phyloP scores from a whole-genome alignment of 257 asterid genomes.

The Fraxinus cuspidata region DNA sequence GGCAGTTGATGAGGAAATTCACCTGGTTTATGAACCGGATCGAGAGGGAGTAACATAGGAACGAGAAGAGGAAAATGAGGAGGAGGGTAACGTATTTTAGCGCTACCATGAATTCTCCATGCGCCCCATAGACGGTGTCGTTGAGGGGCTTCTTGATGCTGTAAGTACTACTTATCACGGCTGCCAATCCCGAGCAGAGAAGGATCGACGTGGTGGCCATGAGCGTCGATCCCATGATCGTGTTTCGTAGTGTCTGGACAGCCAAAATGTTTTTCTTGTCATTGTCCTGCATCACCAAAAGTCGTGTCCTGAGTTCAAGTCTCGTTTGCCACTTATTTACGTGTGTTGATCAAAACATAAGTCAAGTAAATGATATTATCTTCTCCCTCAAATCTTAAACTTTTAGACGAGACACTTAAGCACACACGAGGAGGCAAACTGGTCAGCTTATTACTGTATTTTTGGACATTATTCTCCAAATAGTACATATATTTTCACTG shows the following conservation, averaged over 20 bases:
- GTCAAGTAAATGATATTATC: too few relatives aligned
- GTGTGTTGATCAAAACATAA: background rate
- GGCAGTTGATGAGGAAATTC: conserved; percentile 79
- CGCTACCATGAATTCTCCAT: conserved; percentile 90
- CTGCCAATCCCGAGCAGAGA: conserved; percentile 79
- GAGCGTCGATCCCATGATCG: conserved; percentile 87
- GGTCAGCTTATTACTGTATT: background rate
- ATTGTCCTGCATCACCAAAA: conserved; percentile 57
- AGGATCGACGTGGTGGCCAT: conserved; percentile 97
- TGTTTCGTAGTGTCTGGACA: conserved; percentile 82
- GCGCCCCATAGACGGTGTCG: conserved; percentile 80
- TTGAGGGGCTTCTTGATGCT: conserved; percentile 81
- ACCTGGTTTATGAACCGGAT: conserved; percentile 83
- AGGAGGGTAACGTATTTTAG: conserved; percentile 75
- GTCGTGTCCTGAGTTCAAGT: background rate
- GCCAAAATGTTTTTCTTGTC: conserved; percentile 94
- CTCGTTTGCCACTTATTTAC: background rate
- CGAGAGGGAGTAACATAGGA: conserved; percentile 76
- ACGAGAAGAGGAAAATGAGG: conserved; percentile 66
- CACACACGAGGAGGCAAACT: too few relatives aligned
- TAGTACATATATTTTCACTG: background rate
- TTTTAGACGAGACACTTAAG: too few relatives aligned
- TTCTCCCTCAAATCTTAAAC: too few relatives aligned
- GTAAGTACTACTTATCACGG: conserved; percentile 89
- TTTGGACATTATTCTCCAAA: background rate